Evolutionary conservation across 768 basidiomycete genomes (phyloP), one percentile per base, ranked within the genome.

Genomic region (Russula foetens): DNA sequence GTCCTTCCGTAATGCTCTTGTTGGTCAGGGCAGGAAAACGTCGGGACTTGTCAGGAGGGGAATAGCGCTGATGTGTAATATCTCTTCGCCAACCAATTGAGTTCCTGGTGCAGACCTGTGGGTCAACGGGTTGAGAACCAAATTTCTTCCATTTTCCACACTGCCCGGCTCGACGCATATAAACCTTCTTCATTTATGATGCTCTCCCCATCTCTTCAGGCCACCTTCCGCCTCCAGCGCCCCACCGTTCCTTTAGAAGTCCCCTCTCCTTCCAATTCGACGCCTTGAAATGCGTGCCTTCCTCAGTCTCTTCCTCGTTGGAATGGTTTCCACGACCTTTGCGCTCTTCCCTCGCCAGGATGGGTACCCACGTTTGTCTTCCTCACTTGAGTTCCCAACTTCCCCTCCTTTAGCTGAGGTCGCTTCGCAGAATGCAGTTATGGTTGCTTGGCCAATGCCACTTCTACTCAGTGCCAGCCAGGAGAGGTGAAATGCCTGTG

Each of bases 401-500:
- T 9, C 31, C 15, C 46, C 23, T 49, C 12, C 41, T 31, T 23
- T 11, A 33, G 41, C 39, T 33, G 28, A 41, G 21, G 29, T 60
- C 19, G 43, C 21, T 35, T 21, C 26, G 35, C 63, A 88, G 86
- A 44, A 55, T 89, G 87, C 67, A 78, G 83, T 3, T 19, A 17
- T 0, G 0, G 69, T 19, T 90, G 88, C 71, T 65, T 86, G 8
- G 52, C 70, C 7, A 69, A 62, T 58, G 76, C 81, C 8, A 68
- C 78, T 65, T 63, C 74, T 21, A 80, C 73, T 45, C 66, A 63
- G 59, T 90, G 88, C 74, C 15, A 56, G 15, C 9, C 69, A 4
- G 71, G 70, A n/a, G 82, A 89, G 72, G 73, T 79, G 67, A 63
- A 65, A 28, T 91, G 89, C 66, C 73, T 86, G 31, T 88, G 86